Evolutionary conservation across 2,329 filamentous ascomycete species (phyloP), one percentile per base, ranked within the genome.

Genomic region (Scolecobasidium constrictum): DNA sequence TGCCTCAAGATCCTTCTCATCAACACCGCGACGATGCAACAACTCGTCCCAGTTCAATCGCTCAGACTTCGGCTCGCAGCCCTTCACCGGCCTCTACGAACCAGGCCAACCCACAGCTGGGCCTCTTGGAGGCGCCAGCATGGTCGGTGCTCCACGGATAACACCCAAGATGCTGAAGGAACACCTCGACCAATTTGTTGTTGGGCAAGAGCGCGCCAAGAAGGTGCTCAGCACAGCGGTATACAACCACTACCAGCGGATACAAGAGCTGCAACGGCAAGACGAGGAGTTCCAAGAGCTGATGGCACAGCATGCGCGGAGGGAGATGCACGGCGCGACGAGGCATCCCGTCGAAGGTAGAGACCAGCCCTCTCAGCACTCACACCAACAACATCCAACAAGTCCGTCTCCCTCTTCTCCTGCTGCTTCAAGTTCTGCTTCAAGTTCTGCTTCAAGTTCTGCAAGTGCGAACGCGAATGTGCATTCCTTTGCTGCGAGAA

Each of bases 241-340:
- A 20, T 95, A 94, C 67, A 95, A 96, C 57, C 92, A 98, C 59
- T 95, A 96, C 58, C 86, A 95, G 62, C 78, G 85, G 37, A 75
- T 94, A 46, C 80, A 88, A 53, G 79, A 83, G 60, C 56, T 82
- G 18, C 75, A 86, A 54, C 72, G 86, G 38, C 77, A 81, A 46
- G 77, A 92, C 50, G 78, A 88, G 43, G 87, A 94, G 53, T 77
- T 85, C 35, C 81, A 86, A 48, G 84, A 83, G 62, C 57, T 78
- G 39, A 68, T 81, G 54, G 77, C 83, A 34, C 83, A 87, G 57
- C 75, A 78, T 47, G 77, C 81, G 55, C 71, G 82, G 45, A 72
- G 78, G 48, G 83, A 90, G 47, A 73, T 82, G 52, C 26, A 31
- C 26, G n/a, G n/a, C n/a, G 68, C 75, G 41, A 74, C 80, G 46